These are phyloP conservation scores for Ceratocystis eucalypticola DNA, from an alignment of 2,329 filamentous ascomycete genomes.

Conservation along the genomic window DNA sequence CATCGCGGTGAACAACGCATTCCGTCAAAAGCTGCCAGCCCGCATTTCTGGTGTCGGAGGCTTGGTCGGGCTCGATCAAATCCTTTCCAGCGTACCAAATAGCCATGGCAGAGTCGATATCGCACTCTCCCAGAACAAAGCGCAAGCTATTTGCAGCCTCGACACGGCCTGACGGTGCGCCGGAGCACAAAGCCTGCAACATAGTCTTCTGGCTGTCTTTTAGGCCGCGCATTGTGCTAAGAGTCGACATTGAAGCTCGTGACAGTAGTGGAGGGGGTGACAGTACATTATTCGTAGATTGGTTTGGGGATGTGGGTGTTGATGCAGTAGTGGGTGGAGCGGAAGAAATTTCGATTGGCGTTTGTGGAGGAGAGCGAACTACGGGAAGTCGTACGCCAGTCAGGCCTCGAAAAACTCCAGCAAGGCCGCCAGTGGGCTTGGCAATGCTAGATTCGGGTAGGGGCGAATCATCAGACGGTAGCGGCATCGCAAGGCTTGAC, in stretches of 20 bases:
- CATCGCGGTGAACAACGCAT: slow-evolving; percentile 48
- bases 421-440: slow-evolving; percentile 37
- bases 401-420: slow-evolving; percentile 50
- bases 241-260: slow-evolving; percentile 23
- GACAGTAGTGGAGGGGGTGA: slow-evolving; percentile 13
- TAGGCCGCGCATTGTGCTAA: slow-evolving; percentile 30
- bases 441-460: slow-evolving; percentile 40
- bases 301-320: slow-evolving; percentile 6
- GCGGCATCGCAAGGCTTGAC: slow-evolving; percentile 38
- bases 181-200: slow-evolving; percentile 42
- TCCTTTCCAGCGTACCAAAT: slow-evolving; percentile 56
- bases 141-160: slow-evolving; percentile 45
- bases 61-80: slow-evolving; percentile 44
- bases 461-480: slow-evolving; percentile 42
- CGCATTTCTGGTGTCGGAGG: slow-evolving; percentile 40
- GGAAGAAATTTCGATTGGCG: slow-evolving; percentile 29
- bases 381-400: slow-evolving; percentile 37
- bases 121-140: slow-evolving; percentile 43
- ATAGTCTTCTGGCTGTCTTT: slow-evolving; percentile 40
- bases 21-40: slow-evolving; percentile 54
- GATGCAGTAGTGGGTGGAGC: slow-evolving; percentile 10
- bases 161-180: slow-evolving; percentile 39
- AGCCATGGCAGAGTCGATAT: slow-evolving; percentile 43
- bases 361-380: slow-evolving; percentile 34
- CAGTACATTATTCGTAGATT: slow-evolving; percentile 4